phyloP scores from a whole-genome alignment of 1,284 basidiomycete genomes.

The Chalciporus sp. region DNA sequence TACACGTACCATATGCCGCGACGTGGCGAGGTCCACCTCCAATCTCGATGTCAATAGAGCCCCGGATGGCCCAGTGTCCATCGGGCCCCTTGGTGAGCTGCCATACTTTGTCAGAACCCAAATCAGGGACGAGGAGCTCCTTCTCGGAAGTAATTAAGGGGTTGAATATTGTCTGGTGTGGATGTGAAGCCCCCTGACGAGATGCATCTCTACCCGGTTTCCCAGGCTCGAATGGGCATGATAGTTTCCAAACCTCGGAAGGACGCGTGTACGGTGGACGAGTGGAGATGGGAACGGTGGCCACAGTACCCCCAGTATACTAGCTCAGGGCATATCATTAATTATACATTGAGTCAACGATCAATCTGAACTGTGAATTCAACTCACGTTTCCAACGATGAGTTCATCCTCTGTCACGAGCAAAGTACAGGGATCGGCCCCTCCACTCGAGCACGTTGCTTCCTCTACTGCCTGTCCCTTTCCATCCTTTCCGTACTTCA shows the following conservation, averaged over 20 bases:
- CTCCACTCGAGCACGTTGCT: constrained; percentile 46
- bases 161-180: constrained; percentile 62
- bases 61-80: constrained; percentile 49
- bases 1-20: constrained; percentile 54
- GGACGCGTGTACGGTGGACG: constrained; percentile 46
- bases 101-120: constrained; percentile 69
- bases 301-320: constrained; percentile 64
- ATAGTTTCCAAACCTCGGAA: constrained; percentile 28
- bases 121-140: constrained; percentile 72
- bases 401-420: constrained; percentile 52
- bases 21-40: constrained; percentile 74
- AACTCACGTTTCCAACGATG: constrained; percentile 68
- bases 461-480: constrained; percentile 18
- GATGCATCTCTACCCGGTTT: constrained; percentile 59
- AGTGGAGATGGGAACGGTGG: constrained; percentile 51
- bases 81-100: constrained; percentile 45
- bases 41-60: constrained; percentile 45
- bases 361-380: not conserved
- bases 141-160: constrained; percentile 33
- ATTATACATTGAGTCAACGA: not conserved
- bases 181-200: constrained; percentile 68
- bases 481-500: constrained; percentile 49
- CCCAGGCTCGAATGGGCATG: constrained; percentile 41
- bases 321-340: constrained; percentile 26
- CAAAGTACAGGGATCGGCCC: constrained; percentile 62